Evolutionary conservation across 805 yeast genomes (phyloP), one percentile per base, ranked within the genome.

Genomic region (Kazachstania kunashirensis): DNA sequence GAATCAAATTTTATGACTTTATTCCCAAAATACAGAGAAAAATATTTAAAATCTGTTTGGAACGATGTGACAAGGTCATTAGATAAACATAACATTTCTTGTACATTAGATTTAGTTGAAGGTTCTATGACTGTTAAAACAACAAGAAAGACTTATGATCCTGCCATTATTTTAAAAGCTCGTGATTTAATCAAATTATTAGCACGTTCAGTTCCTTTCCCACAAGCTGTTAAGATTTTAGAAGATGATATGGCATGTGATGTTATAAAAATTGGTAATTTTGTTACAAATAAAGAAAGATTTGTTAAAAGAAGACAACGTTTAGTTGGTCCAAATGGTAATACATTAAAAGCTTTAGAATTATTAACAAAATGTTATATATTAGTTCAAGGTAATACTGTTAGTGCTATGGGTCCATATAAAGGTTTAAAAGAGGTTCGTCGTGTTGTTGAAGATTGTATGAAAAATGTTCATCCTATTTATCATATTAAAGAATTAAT

Each of bases 41-140:
- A 72, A 37, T 92, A 92, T 55, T 64, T 92, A 39, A 79, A 85
- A 50, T 79, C 83, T 40, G 74, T 89, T 33, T 92, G 98, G 98
- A 80, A 83, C 35, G 96, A 92, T 45, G 92, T 92, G 9, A 85
- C 96, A 2, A 76, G 72, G 50, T 71, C 89, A 0, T 64, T 92
- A 24, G 84, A 81, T 18, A 70, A 71, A 36, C 77, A 77, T 48
- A 79, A 83, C 39, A 69, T 92, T 31, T 79, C 80, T n/a, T 84
- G 96, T 61, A 79, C 78, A 26, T 66, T 92, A 44, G 85, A 92
- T 61, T 67, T 92, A 45, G 95, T 92, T 19, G 97, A 92, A 57
- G 98, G 98, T 31, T 79, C 96, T 3, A 92, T 92, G 97, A 79
- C 94, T 0, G 98, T 92, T 13, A 84, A 79, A 50, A 92, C 98